A percentile compares a stretch with the other conserved stretches of the same genome.
Conservation (phyloP, 129 eudicot species). For the Tanacetum coccineum region DNA sequence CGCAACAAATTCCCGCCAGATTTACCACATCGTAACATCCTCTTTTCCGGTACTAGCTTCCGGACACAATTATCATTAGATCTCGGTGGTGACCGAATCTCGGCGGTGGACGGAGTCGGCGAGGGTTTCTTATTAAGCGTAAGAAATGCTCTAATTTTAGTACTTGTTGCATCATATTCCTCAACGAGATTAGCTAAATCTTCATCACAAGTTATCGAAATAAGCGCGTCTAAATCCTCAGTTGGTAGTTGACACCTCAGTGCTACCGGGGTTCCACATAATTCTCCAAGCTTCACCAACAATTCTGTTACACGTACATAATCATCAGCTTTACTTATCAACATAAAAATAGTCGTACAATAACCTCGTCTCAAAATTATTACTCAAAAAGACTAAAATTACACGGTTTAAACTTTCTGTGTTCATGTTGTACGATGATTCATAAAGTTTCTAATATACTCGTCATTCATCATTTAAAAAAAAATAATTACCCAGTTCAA, state of each 20-base stretch:
- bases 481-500: no score
- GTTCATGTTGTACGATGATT: no score
- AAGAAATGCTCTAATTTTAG: constrained; percentile 67
- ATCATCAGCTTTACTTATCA: no score
- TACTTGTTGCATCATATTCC: constrained; percentile 57
- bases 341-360: neutral
- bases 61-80: constrained; percentile 19
- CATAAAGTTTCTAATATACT: no score
- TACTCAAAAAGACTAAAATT: no score
- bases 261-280: constrained; percentile 53
- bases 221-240: constrained; percentile 72
- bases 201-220: constrained; percentile 67
- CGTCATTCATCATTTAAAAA: no score
- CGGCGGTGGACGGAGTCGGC: no score
- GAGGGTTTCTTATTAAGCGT: constrained; percentile 23
- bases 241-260: constrained; percentile 75
- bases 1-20: constrained; percentile 33
- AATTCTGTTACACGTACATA: constrained; percentile 46
- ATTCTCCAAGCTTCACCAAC: constrained; percentile 49
- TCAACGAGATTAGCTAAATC: constrained; percentile 68
- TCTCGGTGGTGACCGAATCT: constrained; percentile 24
- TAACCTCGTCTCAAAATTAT: no score
- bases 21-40: constrained; percentile 24
- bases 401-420: no score
- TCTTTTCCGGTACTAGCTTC: constrained; percentile 35